Conservation (phyloP, 768 basidiomycete species). For the Boletales sp. region DNA sequence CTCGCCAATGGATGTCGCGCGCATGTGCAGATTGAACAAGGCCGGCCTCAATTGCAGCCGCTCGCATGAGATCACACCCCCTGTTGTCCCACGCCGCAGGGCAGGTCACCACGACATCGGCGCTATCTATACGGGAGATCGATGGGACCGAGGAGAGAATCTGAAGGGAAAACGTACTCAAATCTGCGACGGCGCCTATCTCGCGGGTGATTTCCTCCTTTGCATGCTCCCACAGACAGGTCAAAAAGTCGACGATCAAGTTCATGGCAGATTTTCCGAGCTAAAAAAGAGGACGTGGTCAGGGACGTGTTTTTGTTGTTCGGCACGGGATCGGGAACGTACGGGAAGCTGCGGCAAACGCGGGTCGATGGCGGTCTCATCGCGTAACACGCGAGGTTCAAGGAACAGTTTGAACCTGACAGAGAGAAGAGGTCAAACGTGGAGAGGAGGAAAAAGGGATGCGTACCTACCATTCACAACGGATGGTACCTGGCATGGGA, state of each 20-base stretch:
- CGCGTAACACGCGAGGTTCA: constrained; percentile 76
- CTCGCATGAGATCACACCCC: constrained; percentile 83
- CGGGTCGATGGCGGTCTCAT: constrained; percentile 66
- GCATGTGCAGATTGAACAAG: constrained; percentile 70
- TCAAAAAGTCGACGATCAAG: constrained; percentile 80
- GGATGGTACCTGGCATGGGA: constrained; percentile 58
- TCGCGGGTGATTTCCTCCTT: constrained; percentile 84
- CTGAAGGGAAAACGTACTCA: constrained; percentile 48
- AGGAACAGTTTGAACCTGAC: constrained; percentile 81
- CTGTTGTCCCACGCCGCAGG: constrained; percentile 90
- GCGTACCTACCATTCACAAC: constrained; percentile 48
- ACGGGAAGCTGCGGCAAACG: constrained; percentile 79
- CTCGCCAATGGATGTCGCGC: constrained; percentile 72
- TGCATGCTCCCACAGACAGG: constrained; percentile 83
- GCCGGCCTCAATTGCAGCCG: constrained; percentile 76
- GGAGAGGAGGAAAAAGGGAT: not conserved
- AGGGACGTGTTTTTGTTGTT: not conserved
- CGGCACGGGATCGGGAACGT: constrained; percentile 25
- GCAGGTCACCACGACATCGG: constrained; percentile 83
- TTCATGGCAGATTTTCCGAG: constrained; percentile 73
- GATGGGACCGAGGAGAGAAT: constrained; percentile 2
- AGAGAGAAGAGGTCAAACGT: no score
- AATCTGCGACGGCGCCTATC: constrained; percentile 81
- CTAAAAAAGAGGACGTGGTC: constrained; percentile 31
- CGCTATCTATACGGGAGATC: constrained; percentile 50